Evolutionary conservation across 2,329 filamentous ascomycete genomes (phyloP), one percentile per base, ranked within the genome.

Genomic region (Cordyceps cicadae): DNA sequence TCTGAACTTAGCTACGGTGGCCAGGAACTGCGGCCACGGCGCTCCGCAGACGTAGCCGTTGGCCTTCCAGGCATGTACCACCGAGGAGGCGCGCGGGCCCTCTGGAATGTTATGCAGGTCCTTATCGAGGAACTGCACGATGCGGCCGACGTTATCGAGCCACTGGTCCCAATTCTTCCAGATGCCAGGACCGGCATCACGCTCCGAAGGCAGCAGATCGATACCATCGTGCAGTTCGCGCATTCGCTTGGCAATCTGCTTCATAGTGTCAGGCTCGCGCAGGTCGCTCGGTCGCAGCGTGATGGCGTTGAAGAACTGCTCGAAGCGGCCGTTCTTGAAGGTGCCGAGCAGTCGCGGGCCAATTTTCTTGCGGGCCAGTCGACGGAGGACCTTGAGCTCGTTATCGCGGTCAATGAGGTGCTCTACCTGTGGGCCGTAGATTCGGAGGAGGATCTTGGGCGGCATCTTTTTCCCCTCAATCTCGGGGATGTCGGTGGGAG

Each of bases 191-290:
- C 94, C 94, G 21, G 81, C 86, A 41, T 89, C 83, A 55, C 86
- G 82, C 74, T 99, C 94, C 41, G 86, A 80, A 1, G 87, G 83
- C 0, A 96, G 81, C 21, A 99, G 78, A 32, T 97, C 92, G 63
- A 99, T 88, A 0, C 94, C 94, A 57, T 96, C 90, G 68, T 99
- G 94, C 41, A 99, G 81, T 73, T 99, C 94, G 64, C 92, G 84
- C 91, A 99, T 96, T 55, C 94, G 89, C 79, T 97, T 97, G 14
- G 94, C 93, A 69, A 99, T 99, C 70, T 96, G 90, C 69, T 84
- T 89, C 39, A 89, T 95, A 0, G 90, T 97, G 54, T 91, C 89
- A 0, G 90, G 84, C 37, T 90, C 84, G 43, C 90, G 87, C 51
- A 99, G 75, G 65, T 96, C 89, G 29, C 83, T 79, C 0, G 88